Evolutionary conservation across 1,284 basidiomycete genomes (phyloP), one percentile per base, ranked within the genome.

Genomic region (Mrakiaceae sp.): DNA sequence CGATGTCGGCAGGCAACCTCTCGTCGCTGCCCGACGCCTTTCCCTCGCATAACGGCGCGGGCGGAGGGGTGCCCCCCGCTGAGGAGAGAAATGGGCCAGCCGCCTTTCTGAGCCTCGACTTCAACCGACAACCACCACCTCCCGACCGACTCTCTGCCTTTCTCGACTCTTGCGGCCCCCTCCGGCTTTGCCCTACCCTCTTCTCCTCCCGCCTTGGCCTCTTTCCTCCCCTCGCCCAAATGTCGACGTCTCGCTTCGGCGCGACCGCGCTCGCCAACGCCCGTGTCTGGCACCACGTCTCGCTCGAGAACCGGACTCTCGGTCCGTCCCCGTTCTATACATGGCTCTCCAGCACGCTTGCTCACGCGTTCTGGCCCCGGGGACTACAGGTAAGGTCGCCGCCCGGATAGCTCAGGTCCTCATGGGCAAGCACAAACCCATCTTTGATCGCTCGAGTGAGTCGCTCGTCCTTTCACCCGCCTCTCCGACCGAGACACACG

Each of bases 341-440:
- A 6, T 44, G 11, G 40, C 11, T 50, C 12, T 52, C 59, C 39
- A 4, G 3, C 49, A n/a, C 49, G 10, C 5, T 16, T 9, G 11
- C 49, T 42, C 11, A 43, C 48, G 3, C n/a, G 54, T 9, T 11
- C 12, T 42, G 27, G 5, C 40, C 27, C 40, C 9, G 10, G 4
- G n/a, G 6, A 39, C 10, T 0, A 9, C 48, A 61, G 58, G 95
- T 72, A 90, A 93, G 78, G 83, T 98, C 5, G 93, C 95, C 5
- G 87, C 90, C 71, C 84, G 90, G 56, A 96, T 98, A 73, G 96
- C 96, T 0, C 83, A 89, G 65, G 90, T 92, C 42, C 82, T 98
- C 64, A 98, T 98, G 94, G 96, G 96, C 74, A 98, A 98, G 79
- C 91, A 98, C 78, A 99, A 98, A 76, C 95, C 96, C 16, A 90